Conservation (phyloP, 2,329 filamentous ascomycete genomes). For the Cladosporium sp. region DNA sequence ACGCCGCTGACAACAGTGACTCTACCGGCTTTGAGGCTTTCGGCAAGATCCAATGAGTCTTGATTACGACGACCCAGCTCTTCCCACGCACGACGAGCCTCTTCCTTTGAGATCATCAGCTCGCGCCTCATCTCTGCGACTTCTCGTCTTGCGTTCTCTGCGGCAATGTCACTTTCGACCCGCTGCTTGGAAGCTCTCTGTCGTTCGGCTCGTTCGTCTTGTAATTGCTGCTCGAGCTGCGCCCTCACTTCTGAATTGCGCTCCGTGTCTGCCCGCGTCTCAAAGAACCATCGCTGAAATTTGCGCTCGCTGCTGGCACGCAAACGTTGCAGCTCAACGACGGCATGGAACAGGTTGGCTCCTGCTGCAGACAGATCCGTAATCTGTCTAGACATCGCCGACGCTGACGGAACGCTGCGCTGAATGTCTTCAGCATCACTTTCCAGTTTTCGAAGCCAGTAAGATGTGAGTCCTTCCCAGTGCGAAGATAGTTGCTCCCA, state of each 20-base stretch:
- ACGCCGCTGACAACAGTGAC: conserved; percentile 89
- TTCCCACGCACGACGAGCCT: conserved; percentile 94
- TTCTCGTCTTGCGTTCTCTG: conserved; percentile 28
- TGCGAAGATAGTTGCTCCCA: conserved; percentile 97
- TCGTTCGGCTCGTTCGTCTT: conserved; percentile 67
- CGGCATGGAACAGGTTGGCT: conserved; percentile 94
- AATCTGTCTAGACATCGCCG: conserved; percentile 88
- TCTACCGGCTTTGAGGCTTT: conserved; percentile 79
- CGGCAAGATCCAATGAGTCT: conserved; percentile 82
- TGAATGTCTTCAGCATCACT: conserved; percentile 84
- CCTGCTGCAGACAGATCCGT: conserved; percentile 96
- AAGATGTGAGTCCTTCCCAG: conserved; percentile 95
- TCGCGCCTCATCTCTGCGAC: conserved; percentile 91
- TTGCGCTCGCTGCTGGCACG: conserved; percentile 95
- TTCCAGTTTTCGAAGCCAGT: conserved; percentile 92
- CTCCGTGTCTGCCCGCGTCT: conserved; percentile 85
- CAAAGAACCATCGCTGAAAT: conserved; percentile 98
- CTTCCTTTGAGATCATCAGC: conserved; percentile 90
- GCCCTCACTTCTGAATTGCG: conserved; percentile 76
- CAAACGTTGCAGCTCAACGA: conserved; percentile 90
- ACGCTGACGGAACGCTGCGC: conserved; percentile 69
- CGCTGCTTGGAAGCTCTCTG: conserved; percentile 54
- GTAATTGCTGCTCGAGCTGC: conserved; percentile 71
- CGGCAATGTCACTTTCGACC: conserved; percentile 25
- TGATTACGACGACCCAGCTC: conserved; percentile 91